Evolutionary conservation across 345 rosid species (phyloP), one percentile per base, ranked within the genome.

Genomic region (Luvunga scandens): DNA sequence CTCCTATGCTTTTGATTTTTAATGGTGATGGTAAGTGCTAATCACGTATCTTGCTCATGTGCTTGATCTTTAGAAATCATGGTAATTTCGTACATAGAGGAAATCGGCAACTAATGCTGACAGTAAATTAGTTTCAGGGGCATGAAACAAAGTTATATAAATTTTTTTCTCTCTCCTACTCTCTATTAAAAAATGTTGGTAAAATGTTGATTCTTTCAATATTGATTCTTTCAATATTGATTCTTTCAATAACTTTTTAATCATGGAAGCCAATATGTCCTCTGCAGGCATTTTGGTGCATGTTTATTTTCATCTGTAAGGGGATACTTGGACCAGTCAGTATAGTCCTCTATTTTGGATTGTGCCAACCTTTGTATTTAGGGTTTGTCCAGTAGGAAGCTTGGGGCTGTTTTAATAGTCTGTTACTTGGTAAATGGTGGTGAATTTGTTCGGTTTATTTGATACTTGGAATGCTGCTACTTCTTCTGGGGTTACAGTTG

Each of bases 1-100:
- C 28, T 61, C 24, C 45, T 45, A 34, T 78, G n/a, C 62, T 73
- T 79, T 70, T 78, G 39, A 64, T 31, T 42, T 69, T 25, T 25
- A 50, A 45, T 4, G 3, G 53, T 25, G 36, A 9, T 34, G 19
- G 4, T 59, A 27, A 60, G 56, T 39, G 67, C 38, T 13, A 9
- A 68, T 24, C 25, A 59, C 24, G 19, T 16, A 24, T 57, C 36
- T 4, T 34, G 36, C 27, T 66, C 50, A 48, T n/a, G 19, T 66
- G 60, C 64, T 53, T 75, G 39, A 31, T 75, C 21, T 50, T 56
- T 2, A 33, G 27, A 66, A 42, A 65, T 65, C 48, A 64, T 50
- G 30, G 21, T n/a, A 25, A 0, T 66, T 25, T 75, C 14, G 48
- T 66, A 19, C 56, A 27, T 25, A 48, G 45, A 45, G 31, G 62